Percentiles rank a stretch among this genome's conserved stretches.
Conservation (phyloP, 2,329 filamentous ascomycete species). For the Fusarium sp. region DNA sequence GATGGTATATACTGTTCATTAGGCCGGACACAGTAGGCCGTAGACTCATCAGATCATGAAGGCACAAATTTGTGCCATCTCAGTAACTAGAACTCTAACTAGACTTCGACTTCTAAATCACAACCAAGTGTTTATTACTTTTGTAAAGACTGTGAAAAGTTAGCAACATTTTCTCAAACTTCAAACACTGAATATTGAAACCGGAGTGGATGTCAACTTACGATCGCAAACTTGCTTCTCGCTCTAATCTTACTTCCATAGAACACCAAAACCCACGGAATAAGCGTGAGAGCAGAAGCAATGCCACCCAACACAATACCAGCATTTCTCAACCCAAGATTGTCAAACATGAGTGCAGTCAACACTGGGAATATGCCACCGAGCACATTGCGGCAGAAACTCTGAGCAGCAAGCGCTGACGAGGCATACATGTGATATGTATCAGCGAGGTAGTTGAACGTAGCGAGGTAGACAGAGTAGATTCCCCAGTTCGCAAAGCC, state of each 20-base stretch:
- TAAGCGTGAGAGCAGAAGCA: conserved; percentile 75
- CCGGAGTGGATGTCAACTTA: conserved; percentile 53
- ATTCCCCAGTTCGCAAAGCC: conserved; percentile 86
- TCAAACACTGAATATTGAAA: background rate
- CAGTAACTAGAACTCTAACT: background rate
- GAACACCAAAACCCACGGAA: conserved; percentile 89
- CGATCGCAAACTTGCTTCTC: conserved; percentile 81
- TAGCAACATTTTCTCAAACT: background rate
- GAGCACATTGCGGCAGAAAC: conserved; percentile 86
- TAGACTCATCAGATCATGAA: conserved; percentile 9
- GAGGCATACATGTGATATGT: conserved; percentile 88
- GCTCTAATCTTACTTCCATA: conserved; percentile 82
- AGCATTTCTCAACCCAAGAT: conserved; percentile 77
- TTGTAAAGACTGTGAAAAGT: conserved; percentile 39
- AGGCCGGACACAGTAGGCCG: background rate
- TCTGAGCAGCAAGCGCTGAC: conserved; percentile 87
- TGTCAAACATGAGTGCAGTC: conserved; percentile 78
- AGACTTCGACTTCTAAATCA: background rate
- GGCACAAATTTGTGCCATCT: background rate
- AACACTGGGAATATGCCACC: conserved; percentile 86
- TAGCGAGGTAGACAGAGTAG: conserved; percentile 86
- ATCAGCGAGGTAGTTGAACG: conserved; percentile 94
- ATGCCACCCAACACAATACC: conserved; percentile 83
- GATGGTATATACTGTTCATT: conserved; percentile 7
- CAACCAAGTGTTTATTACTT: conserved; percentile 10